Conservation (phyloP, 345 rosid genomes). For the Eucalyptus shirleyi region DNA sequence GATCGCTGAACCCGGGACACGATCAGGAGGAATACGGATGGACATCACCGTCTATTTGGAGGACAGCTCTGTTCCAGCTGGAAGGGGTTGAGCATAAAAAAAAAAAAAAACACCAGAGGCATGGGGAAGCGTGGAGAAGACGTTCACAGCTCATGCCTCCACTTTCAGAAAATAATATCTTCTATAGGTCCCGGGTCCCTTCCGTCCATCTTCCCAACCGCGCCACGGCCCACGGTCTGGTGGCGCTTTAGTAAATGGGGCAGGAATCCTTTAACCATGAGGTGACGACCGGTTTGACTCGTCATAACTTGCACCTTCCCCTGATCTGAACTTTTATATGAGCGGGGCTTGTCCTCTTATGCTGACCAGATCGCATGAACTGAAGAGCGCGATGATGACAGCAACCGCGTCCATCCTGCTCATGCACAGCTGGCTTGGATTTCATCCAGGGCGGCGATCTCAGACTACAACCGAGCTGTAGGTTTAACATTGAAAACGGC, state of each 20-base stretch:
- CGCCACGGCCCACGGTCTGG: background rate
- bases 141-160: background rate
- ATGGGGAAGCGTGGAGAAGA: background rate
- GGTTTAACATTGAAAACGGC: background rate
- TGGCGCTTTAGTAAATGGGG: background rate
- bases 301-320: background rate
- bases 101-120: background rate
- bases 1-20: background rate
- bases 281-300: background rate
- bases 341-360: background rate
- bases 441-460: background rate
- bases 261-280: background rate
- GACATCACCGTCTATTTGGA: background rate
- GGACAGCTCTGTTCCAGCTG: background rate
- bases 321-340: background rate
- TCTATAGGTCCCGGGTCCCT: background rate
- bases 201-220: background rate
- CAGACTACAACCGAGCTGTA: background rate
- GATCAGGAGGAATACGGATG: background rate
- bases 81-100: background rate
- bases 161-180: background rate
- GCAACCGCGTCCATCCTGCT: background rate
- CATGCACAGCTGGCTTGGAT: background rate
- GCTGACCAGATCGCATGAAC: background rate
- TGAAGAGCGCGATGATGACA: background rate